Base-by-base conservation (phyloP, 2,329 filamentous ascomycete species). In the Hypoxylon sp. region DNA sequence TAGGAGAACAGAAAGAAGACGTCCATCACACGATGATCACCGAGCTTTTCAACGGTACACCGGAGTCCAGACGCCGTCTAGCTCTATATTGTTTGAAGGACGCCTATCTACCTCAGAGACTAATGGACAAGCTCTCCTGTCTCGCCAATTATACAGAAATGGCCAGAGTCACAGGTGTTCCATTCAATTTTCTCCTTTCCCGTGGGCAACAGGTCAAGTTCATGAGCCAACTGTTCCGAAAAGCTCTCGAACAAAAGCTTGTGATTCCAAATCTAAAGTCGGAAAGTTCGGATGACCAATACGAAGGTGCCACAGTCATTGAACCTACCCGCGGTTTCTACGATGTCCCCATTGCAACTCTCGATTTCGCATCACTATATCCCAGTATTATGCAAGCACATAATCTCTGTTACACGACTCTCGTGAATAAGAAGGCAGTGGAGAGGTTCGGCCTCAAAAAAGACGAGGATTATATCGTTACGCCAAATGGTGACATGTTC, bases 1-100 rank as follows among this genome's bases (percentile, higher is more conserved):
- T 99, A 23, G 94, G 94, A 48, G 96, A 99, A 77, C 96, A 99
- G 77, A 99, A 99, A 77, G 96, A 99, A 80, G 96, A 99, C 79
- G 96, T 99, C 2, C 96, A 99, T 76, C 90, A 99, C 80, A 97
- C 94, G 2, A 99, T 99, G 94, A 99, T 99, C 74, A 99, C 96
- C 0, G 96, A 98, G 75, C 82, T 99, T 2, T 97, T 94, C 84
- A 98, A 99, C 76, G 96, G 96, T 66, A 97, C 96, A 0, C 90
- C 94, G 0, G 96, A 99, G 76, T 97, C 95, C 3, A 85, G 96
- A 70, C 89, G 96, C 73, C 90, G 96, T 80, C 82, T 99, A 51
- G 96, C 96, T 0, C 88, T 99, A 0, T 99, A 99, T 82, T 99
- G 96, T 80, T 81, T 99, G 70, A 99, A 99, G 80, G 96, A 99